Evolutionary conservation across 2,329 filamentous ascomycete genomes (phyloP), one percentile per base, ranked within the genome.

Genomic region (Fusarium sp.): DNA sequence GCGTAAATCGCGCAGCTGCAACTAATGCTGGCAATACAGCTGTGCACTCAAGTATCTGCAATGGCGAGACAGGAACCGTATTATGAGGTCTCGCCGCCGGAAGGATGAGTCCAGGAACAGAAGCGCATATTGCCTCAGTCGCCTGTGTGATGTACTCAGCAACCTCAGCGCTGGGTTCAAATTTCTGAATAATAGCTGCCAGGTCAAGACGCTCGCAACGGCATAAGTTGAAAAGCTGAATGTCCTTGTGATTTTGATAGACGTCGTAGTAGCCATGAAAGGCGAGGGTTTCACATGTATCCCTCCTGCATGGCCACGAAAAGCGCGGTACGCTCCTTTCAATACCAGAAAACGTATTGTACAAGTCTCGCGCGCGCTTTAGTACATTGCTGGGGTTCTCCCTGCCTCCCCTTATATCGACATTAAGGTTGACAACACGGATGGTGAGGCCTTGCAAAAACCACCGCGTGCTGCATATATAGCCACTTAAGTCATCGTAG

Each of bases 281-380:
- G 38, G 12, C 38, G 8, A 41, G 1, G 12, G 38, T 1, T 22
- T 41, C 20, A 41, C 20, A 3, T 41, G 38, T 41, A 41, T 41
- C 20, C 8, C 2, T 22, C 20, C 38, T 20, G 11, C 7, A 6
- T 41, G 38, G 38, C 20, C 20, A 6, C 38, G 12, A 41, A 32
- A 13, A 2, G 38, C 20, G 11, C 20, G 22, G 20, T n/a, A 41
- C 4, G 8, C 8, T n/a, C 10, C 39, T n/a, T 41, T 41, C 39
- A 6, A 14, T 6, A 14, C 11, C 3, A 11, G 3, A 30, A 10
- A 11, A 11, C 28, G 3, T 2, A 4, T 30, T 4, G 10, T 30
- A 30, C 10, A 30, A 41, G 39, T 41, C 39, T n/a, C 39, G 39
- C 12, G 39, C 20, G 13, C 12, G 39, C 38, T 13, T 22, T 13